Evolutionary conservation across 805 yeast genomes (phyloP), one percentile per base, ranked within the genome.

Genomic region (Cyberlindnera lachancei): DNA sequence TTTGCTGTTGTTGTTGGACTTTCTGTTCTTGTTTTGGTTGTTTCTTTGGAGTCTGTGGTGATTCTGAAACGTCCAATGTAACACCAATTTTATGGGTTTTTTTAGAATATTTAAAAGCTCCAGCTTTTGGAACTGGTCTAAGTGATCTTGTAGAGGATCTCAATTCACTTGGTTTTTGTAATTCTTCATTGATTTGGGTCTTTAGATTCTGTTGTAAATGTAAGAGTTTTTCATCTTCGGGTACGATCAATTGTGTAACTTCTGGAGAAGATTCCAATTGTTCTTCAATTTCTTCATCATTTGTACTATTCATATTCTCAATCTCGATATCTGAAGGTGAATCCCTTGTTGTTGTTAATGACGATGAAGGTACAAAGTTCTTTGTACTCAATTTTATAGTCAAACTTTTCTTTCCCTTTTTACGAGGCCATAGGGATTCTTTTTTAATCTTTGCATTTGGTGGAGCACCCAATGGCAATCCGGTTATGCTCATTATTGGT

Each of bases 381-480:
- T n/a, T n/a, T n/a, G n/a, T n/a, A n/a, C n/a, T n/a, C n/a, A n/a
- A n/a, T n/a, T n/a, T n/a, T n/a, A n/a, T n/a, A 25, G 42, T 44
- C 29, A 54, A 23, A 31, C 38, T 35, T 17, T 46, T 36, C 41
- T 45, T 33, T 40, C 35, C 37, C 27, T 37, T 55, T 45, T 59
- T 62, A 35, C 53, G 44, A 18, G 74, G 67, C 74, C 80, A 68
- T 29, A 68, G 53, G 13, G 75, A 61, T 28, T 74, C 81, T 40
- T 68, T 73, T 46, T 68, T 73, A 23, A 72, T 59, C 46, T 72
- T 78, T 4, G 63, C 55, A 13, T 74, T 70, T 7, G 95, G 95
- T 6, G 67, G 65, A n/a, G 72, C 65, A 41, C 75, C 84, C 33
- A 86, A 56, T 4, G 92, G 80, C 25, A 75, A 63, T 3, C 96